These are phyloP conservation scores for Sporothrix brunneoviolacea DNA, from an alignment of 2,329 filamentous ascomycete species.

Conservation along the genomic window DNA sequence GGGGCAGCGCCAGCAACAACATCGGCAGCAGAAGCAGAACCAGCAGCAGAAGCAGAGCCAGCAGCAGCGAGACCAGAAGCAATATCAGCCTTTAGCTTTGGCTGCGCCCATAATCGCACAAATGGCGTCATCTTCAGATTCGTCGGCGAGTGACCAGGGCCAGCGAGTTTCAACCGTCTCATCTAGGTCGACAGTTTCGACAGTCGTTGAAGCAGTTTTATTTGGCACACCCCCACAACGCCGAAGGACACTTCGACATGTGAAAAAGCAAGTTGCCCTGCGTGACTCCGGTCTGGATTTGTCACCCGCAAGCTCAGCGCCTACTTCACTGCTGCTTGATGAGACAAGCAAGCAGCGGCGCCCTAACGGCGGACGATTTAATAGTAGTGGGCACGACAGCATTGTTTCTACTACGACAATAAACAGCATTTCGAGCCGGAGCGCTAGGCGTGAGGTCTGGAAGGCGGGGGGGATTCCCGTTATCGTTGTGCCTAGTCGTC, in stretches of 20 bases:
- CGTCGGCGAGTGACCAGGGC: slow-evolving; percentile 36
- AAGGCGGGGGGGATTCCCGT: slow-evolving; percentile 57
- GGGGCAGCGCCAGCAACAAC: slow-evolving; percentile 17
- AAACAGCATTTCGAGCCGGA: slow-evolving; percentile 46
- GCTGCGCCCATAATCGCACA: slow-evolving; percentile 12
- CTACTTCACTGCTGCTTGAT: slow-evolving; percentile 33
- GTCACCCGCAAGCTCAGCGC: slow-evolving; percentile 36
- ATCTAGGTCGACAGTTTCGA: slow-evolving; percentile 47
- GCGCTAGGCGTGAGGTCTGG: slow-evolving; percentile 51
- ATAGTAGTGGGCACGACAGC: slow-evolving; percentile 37
- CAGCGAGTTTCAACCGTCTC: slow-evolving; percentile 49
- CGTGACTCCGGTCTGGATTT: slow-evolving; percentile 40
- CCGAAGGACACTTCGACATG: slow-evolving; percentile 53
- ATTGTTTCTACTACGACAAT: slow-evolving; percentile 41
- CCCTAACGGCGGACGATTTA: slow-evolving; percentile 24
- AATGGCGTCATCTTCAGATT: slow-evolving; percentile 26
- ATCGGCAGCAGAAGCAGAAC: slow-evolving; percentile 25
- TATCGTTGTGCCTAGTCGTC: slow-evolving; percentile 53
- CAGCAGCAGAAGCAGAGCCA: slow-evolving; percentile 10
- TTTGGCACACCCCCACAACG: slow-evolving; percentile 44
- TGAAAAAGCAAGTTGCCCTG: slow-evolving; percentile 48
- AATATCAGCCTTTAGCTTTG: not conserved
- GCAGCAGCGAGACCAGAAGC: not conserved
- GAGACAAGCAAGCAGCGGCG: slow-evolving; percentile 23
- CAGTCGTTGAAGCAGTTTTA: slow-evolving; percentile 51